phyloP scores from a whole-genome alignment of 257 asterid genomes.

The Leptodermis oblonga region DNA sequence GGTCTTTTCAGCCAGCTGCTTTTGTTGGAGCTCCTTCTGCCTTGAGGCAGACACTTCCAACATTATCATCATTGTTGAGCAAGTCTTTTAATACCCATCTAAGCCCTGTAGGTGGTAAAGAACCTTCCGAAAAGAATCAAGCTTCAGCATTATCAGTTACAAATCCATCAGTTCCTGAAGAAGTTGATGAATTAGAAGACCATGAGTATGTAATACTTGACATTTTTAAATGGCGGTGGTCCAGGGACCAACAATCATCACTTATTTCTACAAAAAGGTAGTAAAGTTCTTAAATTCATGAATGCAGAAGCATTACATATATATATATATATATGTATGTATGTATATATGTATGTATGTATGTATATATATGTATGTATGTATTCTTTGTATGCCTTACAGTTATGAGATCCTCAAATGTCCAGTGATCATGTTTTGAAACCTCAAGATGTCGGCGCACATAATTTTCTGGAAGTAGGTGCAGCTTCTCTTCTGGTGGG shows the following conservation, averaged over 20 bases:
- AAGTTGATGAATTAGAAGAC: slow-evolving; percentile 70
- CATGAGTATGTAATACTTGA: slow-evolving; percentile 76
- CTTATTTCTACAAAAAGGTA: slow-evolving; percentile 78
- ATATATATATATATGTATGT: no score
- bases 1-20: slow-evolving; percentile 95
- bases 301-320: slow-evolving; percentile 18
- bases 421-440: slow-evolving; percentile 76
- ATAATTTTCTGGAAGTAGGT: slow-evolving; percentile 91
- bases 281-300: slow-evolving; percentile 27
- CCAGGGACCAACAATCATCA: slow-evolving; percentile 73
- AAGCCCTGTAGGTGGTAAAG: slow-evolving; percentile 74
- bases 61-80: slow-evolving; percentile 86
- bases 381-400: slow-evolving; percentile 8
- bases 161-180: slow-evolving; percentile 71
- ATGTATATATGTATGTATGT: no score
- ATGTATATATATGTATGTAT: no score
- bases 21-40: slow-evolving; percentile 87
- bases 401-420: slow-evolving; percentile 27
- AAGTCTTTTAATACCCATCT: slow-evolving; percentile 87
- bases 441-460: slow-evolving; percentile 64
- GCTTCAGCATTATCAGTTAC: slow-evolving; percentile 64
- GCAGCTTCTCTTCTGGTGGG: slow-evolving; percentile 99
- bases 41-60: slow-evolving; percentile 87
- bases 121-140: slow-evolving; percentile 77
- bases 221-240: slow-evolving; percentile 96